phyloP scores from a whole-genome alignment of 1,284 basidiomycete species.

The Melampsora occidentalis region DNA sequence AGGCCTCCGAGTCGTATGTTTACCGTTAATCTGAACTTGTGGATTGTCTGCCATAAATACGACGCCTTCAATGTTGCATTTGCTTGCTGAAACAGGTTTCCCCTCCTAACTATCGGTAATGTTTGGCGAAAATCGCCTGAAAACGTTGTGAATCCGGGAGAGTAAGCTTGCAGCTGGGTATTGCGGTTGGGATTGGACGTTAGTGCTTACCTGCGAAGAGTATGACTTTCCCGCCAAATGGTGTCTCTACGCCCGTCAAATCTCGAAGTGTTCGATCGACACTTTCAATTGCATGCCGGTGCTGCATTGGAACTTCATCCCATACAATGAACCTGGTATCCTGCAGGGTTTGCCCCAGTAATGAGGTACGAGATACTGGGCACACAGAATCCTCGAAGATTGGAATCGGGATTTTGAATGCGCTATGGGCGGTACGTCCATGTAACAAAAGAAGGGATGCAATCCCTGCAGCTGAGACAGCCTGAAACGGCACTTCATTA shows the following conservation, averaged over 20 bases:
- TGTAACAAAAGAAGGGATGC: neutral
- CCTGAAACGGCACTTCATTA: neutral
- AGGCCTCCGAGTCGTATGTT: too few relatives aligned
- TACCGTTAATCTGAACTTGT: too few relatives aligned
- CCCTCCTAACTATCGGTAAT: slow-evolving; percentile 2
- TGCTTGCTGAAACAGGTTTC: neutral
- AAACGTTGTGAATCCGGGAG: too few relatives aligned
- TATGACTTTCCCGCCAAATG: slow-evolving; percentile 6
- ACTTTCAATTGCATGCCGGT: neutral
- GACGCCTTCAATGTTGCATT: neutral
- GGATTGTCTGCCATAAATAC: neutral
- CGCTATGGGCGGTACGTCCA: neutral
- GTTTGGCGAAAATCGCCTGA: slow-evolving; percentile 22
- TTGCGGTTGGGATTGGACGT: too few relatives aligned
- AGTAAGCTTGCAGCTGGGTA: too few relatives aligned
- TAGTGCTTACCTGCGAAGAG: slow-evolving; percentile 17
- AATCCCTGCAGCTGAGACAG: neutral
- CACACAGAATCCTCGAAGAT: neutral
- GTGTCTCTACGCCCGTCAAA: neutral
- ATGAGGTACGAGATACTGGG: neutral
- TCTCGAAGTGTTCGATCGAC: neutral
- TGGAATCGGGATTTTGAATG: slow-evolving; percentile 1
- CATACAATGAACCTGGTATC: too few relatives aligned
- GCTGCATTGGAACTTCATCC: slow-evolving; percentile 11
- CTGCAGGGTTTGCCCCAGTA: neutral